phyloP scores from a whole-genome alignment of 345 rosid species.

The Euclidium syriacum region DNA sequence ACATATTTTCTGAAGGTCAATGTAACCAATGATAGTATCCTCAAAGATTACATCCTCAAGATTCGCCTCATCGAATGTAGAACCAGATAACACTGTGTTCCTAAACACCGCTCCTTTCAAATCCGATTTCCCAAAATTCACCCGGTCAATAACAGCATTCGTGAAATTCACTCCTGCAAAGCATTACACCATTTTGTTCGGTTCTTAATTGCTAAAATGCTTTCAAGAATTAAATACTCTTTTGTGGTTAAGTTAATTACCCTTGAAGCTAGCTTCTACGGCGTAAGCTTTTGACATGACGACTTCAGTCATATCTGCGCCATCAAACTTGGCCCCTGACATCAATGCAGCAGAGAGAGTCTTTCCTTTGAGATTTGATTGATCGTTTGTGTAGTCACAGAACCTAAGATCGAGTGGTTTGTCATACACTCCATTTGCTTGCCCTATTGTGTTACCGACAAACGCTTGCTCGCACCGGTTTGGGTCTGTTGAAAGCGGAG shows the following conservation, averaged over 20 bases:
- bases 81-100: conserved; percentile 77
- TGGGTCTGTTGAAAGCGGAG: conserved; percentile 88
- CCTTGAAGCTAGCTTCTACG: conserved; percentile 93
- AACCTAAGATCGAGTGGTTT: conserved; percentile 92
- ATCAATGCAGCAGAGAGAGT: conserved; percentile 92
- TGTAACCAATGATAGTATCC: conserved; percentile 32
- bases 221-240: not conserved
- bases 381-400: conserved; percentile 80
- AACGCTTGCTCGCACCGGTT: conserved; percentile 82
- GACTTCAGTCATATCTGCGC: conserved; percentile 94
- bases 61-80: conserved; percentile 68
- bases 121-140: conserved; percentile 67
- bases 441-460: conserved; percentile 94
- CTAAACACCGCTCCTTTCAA: conserved; percentile 73
- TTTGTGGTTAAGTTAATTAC: conserved; percentile 41
- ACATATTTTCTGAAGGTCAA: conserved; percentile 34
- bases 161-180: conserved; percentile 73
- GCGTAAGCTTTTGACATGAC: conserved; percentile 99
- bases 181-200: not conserved
- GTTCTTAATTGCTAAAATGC: not conserved
- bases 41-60: conserved; percentile 51
- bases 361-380: conserved; percentile 84
- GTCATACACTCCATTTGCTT: conserved; percentile 97
- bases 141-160: conserved; percentile 85
- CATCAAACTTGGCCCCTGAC: conserved; percentile 95